Evolutionary conservation across 2,329 filamentous ascomycete genomes (phyloP).

Genomic region (Sporothrix brunneoviolacea): DNA sequence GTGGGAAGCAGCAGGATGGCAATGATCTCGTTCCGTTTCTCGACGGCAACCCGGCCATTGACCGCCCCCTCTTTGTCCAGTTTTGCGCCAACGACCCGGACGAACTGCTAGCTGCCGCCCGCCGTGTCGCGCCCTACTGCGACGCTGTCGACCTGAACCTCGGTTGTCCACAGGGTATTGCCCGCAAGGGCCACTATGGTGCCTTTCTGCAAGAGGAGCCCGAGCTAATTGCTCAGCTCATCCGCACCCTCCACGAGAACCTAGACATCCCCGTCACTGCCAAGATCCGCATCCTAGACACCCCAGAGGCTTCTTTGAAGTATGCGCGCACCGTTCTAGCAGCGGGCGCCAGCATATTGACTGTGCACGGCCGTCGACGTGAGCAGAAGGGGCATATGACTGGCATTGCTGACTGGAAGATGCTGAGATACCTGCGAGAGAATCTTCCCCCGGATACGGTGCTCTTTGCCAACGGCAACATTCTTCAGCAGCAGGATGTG

Average conservation of each 20-base stretch:
- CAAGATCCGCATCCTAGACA: conserved; percentile 88
- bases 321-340: conserved; percentile 83
- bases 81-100: conserved; percentile 88
- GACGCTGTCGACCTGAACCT: conserved; percentile 95
- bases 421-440: conserved; percentile 74
- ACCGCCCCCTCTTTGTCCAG: conserved; percentile 89
- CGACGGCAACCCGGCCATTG: conserved; percentile 78
- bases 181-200: conserved; percentile 82
- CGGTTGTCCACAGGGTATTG: conserved; percentile 94
- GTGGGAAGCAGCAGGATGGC: conserved; percentile 24
- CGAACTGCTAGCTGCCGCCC: conserved; percentile 72
- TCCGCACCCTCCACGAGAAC: conserved; percentile 72
- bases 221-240: conserved; percentile 71
- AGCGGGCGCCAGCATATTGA: conserved; percentile 87
- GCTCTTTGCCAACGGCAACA: conserved; percentile 94
- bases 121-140: conserved; percentile 74
- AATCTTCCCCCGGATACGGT: conserved; percentile 81
- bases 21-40: conserved; percentile 34
- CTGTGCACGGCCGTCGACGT: conserved; percentile 79
- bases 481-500: conserved; percentile 74
- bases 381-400: conserved; percentile 97
- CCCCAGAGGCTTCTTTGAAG: conserved; percentile 74
- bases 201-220: conserved; percentile 94
- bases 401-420: conserved; percentile 85
- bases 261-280: conserved; percentile 83